Conservation (phyloP, 345 rosid genomes). For the Arabidopsis arenosa region DNA sequence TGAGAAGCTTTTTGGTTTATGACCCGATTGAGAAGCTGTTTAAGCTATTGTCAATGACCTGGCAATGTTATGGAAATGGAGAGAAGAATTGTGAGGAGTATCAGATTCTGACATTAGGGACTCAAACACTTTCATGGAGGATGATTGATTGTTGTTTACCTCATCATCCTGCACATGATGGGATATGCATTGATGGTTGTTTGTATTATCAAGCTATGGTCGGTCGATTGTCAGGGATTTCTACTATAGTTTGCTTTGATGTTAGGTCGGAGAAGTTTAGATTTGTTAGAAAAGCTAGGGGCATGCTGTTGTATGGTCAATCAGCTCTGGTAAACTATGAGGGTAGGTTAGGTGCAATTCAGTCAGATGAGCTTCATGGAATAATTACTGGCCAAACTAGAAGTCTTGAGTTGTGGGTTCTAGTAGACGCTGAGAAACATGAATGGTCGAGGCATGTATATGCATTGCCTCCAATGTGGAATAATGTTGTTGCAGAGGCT, state of each 20-base stretch:
- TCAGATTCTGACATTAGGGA: background rate
- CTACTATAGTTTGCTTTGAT: background rate
- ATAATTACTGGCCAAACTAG: background rate
- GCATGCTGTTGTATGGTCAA: background rate
- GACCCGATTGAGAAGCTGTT: background rate
- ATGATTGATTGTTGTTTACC: background rate
- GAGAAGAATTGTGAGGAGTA: background rate
- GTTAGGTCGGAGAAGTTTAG: background rate
- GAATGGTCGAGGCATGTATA: background rate
- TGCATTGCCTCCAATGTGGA: background rate
- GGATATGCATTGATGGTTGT: slow-evolving; percentile 1
- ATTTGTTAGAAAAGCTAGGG: background rate
- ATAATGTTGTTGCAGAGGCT: background rate
- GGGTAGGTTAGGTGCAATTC: background rate
- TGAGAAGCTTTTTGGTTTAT: background rate
- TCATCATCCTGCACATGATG: background rate
- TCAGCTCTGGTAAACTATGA: background rate
- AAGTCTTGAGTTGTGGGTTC: slow-evolving; percentile 8
- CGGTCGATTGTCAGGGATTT: background rate
- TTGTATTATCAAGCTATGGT: background rate
- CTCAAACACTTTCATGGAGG: background rate
- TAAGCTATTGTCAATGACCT: slow-evolving; percentile 1
- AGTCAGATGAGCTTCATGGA: background rate
- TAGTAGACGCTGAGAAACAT: background rate
- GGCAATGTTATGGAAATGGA: background rate